These are phyloP conservation scores for Striga hermonthica DNA, from an alignment of 305 asterid genomes.

Conservation along the genomic window DNA sequence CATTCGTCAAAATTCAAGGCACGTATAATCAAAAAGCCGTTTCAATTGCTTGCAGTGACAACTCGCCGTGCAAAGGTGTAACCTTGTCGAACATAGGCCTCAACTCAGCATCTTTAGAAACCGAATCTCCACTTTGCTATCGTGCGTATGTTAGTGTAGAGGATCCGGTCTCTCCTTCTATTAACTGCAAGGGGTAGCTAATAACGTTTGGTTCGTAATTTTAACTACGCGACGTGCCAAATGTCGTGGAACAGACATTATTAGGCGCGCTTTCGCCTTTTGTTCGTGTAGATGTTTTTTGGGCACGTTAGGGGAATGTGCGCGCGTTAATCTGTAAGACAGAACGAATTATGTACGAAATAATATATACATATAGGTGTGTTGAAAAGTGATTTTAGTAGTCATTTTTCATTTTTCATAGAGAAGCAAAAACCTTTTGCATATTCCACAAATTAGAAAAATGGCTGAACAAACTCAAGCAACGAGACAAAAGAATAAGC, in stretches of 20 bases:
- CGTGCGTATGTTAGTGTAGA: constrained; percentile 36
- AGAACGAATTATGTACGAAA: no score
- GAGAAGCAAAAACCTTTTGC: no score
- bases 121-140: constrained; percentile 39
- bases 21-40: constrained; percentile 39
- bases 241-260: not conserved
- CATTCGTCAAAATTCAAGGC: constrained; percentile 42
- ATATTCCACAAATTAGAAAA: no score
- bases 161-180: constrained; percentile 31
- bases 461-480: no score
- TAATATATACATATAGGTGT: no score
- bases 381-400: no score
- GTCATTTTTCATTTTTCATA: no score
- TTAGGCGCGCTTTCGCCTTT: not conserved
- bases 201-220: no score
- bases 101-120: constrained; percentile 16
- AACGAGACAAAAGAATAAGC: no score
- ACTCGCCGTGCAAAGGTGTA: constrained; percentile 40
- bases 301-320: no score
- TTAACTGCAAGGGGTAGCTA: constrained; percentile 32
- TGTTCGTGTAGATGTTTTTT: no score
- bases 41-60: constrained; percentile 41
- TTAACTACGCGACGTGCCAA: not conserved
- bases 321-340: no score
- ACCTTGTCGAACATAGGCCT: constrained; percentile 31